Percentiles rank a stretch among this genome's conserved stretches.
Conservation (phyloP, 176 grass and related monocot genomes). For the Eragrostis nindensis region DNA sequence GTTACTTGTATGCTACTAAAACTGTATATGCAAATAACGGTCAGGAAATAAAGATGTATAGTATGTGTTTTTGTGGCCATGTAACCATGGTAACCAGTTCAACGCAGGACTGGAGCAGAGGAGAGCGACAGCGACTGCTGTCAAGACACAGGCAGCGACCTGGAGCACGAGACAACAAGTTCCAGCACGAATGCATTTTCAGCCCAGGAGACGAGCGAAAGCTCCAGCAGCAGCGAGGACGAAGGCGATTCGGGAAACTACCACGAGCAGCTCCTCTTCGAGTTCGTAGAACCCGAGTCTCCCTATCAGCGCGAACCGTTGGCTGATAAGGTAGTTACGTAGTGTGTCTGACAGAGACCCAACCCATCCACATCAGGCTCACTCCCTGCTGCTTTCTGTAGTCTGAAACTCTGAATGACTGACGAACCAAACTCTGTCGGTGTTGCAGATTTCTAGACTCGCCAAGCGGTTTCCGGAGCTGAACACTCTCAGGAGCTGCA, state of each 20-base stretch:
- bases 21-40: neutral
- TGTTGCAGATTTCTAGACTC: constrained; percentile 61
- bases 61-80: constrained; percentile 19
- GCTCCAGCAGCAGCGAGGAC: constrained; percentile 44
- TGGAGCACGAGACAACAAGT: constrained; percentile 56
- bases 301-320: constrained; percentile 64
- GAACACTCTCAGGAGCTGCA: constrained; percentile 59
- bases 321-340: constrained; percentile 79
- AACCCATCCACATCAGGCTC: neutral
- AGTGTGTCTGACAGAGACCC: too few species aligned
- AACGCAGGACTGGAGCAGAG: constrained; percentile 43
- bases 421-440: neutral
- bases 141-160: constrained; percentile 51
- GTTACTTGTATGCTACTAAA: too few species aligned
- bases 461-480: constrained; percentile 55
- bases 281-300: constrained; percentile 65
- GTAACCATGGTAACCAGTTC: neutral
- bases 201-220: constrained; percentile 13
- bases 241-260: constrained; percentile 43
- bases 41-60: neutral
- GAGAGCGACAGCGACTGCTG: constrained; percentile 58
- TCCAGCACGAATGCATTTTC: constrained; percentile 35
- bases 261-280: constrained; percentile 57
- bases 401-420: constrained; percentile 34
- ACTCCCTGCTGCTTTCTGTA: neutral